Base-by-base conservation (phyloP, 176 grass and related monocot genomes). In the Carex myosuroides region DNA sequence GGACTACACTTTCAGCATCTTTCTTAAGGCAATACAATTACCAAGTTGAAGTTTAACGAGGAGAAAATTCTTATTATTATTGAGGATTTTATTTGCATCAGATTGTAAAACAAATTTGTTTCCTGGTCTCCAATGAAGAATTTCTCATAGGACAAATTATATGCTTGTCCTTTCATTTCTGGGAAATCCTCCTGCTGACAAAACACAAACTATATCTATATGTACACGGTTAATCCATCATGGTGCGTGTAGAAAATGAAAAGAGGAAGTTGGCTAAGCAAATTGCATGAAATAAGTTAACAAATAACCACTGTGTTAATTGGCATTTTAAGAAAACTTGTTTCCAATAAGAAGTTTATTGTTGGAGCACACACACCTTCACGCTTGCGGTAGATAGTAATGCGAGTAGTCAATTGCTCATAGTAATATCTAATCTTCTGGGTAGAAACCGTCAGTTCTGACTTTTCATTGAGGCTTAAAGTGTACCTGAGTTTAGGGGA, bases 401-500 rank as follows among this genome's bases (percentile, higher is more conserved):
- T 76, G 21, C 71, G 71, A 55, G 71, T 76, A 6, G n/a, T 16
- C 44, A 76, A 13, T 21, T 76, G 71, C 12, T 76, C 48, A 5
- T 76, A 76, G 46, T 54, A 76, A 12, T 76, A 29, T 76, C 21
- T 76, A 3, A 76, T 76, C 46, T 76, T 76, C 44, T 76, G 71
- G 21, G 20, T 76, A 8, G 71, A 5, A 14, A 76, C 12, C 1
- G 13, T 22, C 46, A 76, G 48, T 26, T 76, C 71, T 76, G 71
- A 76, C 71, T 76, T 76, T 14, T 76, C 71, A 30, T 76, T 52
- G 8, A 76, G 26, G 48, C 71, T 76, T 55, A 76, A 76, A 76
- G 71, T 46, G 44, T 76, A 76, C 46, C 71, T 76, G 71, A 54
- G 21, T 76, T 76, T 54, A 53, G 13, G 3, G 8, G 26, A 52